These are phyloP conservation scores for Agrostemma githago DNA, from an alignment of 148 eudicot genomes.

Conservation along the genomic window DNA sequence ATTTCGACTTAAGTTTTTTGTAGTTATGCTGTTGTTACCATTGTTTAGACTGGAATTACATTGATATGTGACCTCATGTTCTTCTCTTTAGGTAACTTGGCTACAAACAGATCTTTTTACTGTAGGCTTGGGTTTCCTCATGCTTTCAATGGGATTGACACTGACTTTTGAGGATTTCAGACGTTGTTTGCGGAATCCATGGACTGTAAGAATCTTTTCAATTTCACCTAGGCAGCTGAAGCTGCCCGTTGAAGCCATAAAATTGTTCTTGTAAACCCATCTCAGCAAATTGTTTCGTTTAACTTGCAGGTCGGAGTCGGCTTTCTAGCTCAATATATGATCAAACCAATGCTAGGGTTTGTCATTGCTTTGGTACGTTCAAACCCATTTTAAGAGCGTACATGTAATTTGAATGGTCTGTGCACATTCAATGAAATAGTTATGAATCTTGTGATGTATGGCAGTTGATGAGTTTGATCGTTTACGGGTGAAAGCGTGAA, in stretches of 20 bases:
- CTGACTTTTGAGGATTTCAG: constrained; percentile 92
- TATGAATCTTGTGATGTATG: not conserved
- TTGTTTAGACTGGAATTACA: not conserved
- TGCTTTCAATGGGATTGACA: constrained; percentile 99
- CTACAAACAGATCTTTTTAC: constrained; percentile 92
- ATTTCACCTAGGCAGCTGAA: constrained; percentile 6
- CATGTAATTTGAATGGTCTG: not conserved
- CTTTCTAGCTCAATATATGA: constrained; percentile 83
- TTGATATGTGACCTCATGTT: constrained; percentile 6
- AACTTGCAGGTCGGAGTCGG: constrained; percentile 86
- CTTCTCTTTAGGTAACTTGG: constrained; percentile 80
- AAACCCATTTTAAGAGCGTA: constrained; percentile 9
- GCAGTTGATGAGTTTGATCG: not conserved
- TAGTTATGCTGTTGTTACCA: not conserved
- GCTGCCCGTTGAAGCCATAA: not conserved
- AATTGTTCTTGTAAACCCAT: not conserved
- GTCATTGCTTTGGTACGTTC: constrained; percentile 70
- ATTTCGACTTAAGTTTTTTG: not conserved
- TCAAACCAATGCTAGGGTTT: constrained; percentile 85
- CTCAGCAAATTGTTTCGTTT: not conserved
- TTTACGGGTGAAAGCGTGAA: not conserved
- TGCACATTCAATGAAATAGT: not conserved
- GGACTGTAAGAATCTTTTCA: constrained; percentile 65
- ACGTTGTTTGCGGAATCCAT: constrained; percentile 91
- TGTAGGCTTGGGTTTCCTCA: constrained; percentile 92